phyloP scores from a whole-genome alignment of 1,139 yeast species.

The Yamadazyma pseudoaaseri region DNA sequence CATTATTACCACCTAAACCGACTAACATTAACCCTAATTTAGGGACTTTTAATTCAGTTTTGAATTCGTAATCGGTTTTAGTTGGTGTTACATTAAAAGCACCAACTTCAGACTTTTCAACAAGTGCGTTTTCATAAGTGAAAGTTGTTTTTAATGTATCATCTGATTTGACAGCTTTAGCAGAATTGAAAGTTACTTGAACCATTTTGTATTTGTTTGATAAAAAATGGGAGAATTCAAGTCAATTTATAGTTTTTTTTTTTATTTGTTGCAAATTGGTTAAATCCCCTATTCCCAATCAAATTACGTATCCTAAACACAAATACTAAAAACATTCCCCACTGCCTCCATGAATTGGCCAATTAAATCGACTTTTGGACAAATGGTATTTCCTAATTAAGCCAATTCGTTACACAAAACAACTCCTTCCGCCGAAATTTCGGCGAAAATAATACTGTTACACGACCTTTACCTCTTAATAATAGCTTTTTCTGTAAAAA shows the following conservation, averaged over 20 bases:
- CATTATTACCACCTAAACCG: conserved; percentile 96
- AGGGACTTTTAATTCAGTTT: conserved; percentile 78
- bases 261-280: conserved; percentile 9
- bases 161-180: conserved; percentile 58
- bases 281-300: conserved; percentile 3
- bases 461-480: conserved; percentile 5
- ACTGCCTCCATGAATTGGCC: too few species aligned
- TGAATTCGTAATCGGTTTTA: conserved; percentile 75
- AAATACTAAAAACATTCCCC: too few species aligned
- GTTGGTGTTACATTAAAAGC: conserved; percentile 70
- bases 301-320: too few species aligned
- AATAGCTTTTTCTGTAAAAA: background rate
- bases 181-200: conserved; percentile 58
- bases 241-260: background rate
- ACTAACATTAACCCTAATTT: conserved; percentile 88
- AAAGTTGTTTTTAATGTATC: conserved; percentile 66
- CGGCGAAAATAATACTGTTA: conserved; percentile 23
- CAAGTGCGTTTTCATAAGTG: conserved; percentile 40
- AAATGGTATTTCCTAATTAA: background rate
- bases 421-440: conserved; percentile 11
- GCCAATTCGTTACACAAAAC: background rate
- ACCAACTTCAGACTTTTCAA: conserved; percentile 51
- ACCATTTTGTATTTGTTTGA: conserved; percentile 4
- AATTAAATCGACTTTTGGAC: background rate
- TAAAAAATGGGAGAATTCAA: conserved; percentile 3